Evolutionary conservation across 2,329 filamentous ascomycete species (phyloP), one percentile per base, ranked within the genome.

Genomic region (Blumeria graminis): DNA sequence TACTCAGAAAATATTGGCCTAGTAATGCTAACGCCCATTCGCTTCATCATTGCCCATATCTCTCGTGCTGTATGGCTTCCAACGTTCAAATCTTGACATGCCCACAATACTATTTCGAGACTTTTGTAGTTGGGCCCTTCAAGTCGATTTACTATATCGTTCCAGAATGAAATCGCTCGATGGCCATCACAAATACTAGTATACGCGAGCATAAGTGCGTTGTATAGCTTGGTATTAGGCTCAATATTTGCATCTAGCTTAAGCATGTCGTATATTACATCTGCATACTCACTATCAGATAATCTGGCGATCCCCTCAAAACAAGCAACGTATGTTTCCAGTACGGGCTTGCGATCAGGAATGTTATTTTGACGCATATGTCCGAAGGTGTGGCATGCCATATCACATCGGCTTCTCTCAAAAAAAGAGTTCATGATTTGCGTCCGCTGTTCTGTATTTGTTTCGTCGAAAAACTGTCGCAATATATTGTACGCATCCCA

Each of bases 241-340:
- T 89, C 80, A 39, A 96, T 75, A 45, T 78, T 77, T n/a, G 81
- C 76, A 67, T 98, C 92, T 67, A 95, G 81, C 70, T 94, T 96
- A 61, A 95, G 74, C 78, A 94, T 90, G 66, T 95, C 94, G 70
- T 94, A 84, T 1, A 94, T 77, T 59, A 84, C 78, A 58, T 80
- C 78, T 18, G 95, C 71, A 45, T 80, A 80, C 57, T 85, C 80
- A 1, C 70, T 64, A 62, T 84, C 80, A 8, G 73, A 69, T 45
- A 70, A 68, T n/a, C 69, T 68, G 3, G 82, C 81, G 28, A 94
- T 76, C 1, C 87, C 86, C 58, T 85, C 77, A 57, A 96, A 82
- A 59, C 82, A 89, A 36, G 75, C 71, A 3, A 86, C 76, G 65
- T 98, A 98, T 5, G 84, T 84, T 48, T 86, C 80, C 9, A 77